Evolutionary conservation across 2,329 filamentous ascomycete genomes (phyloP).

Genomic region (Fusarium oligoseptatum): DNA sequence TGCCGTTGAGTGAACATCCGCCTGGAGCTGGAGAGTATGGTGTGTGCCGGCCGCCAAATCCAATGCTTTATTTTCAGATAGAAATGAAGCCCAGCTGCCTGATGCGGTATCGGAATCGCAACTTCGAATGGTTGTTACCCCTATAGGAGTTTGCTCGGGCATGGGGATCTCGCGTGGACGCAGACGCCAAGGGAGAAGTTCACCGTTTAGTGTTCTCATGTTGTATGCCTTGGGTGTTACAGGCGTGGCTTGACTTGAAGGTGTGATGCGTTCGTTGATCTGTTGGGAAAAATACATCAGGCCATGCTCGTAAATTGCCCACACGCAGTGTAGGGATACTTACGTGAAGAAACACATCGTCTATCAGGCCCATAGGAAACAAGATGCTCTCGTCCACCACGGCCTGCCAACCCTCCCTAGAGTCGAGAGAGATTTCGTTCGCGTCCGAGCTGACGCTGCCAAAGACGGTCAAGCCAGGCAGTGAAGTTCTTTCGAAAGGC

Average conservation of each 20-base stretch:
- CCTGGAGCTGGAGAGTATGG: conserved; percentile 21
- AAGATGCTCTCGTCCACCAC: conserved; percentile 13
- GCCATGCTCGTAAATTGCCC: no score
- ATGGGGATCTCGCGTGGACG: conserved; percentile 24
- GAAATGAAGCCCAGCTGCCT: not conserved
- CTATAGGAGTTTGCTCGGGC: conserved; percentile 12
- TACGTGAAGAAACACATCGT: conserved; percentile 29
- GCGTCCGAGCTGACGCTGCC: not conserved
- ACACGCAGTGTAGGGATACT: not conserved
- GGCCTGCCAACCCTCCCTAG: conserved; percentile 14
- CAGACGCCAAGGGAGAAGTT: conserved; percentile 27
- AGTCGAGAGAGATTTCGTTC: not conserved
- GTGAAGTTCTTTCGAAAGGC: conserved; percentile 28
- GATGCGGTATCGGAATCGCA: not conserved
- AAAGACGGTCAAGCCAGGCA: conserved; percentile 20
- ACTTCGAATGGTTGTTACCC: not conserved
- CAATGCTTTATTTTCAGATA: conserved; percentile 3
- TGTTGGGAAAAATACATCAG: not conserved
- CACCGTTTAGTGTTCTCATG: conserved; percentile 28
- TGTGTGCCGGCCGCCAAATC: not conserved
- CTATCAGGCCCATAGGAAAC: conserved; percentile 19
- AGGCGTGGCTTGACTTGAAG: not conserved
- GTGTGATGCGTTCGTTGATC: conserved; percentile 24
- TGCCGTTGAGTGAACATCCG: conserved; percentile 25
- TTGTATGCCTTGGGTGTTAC: conserved; percentile 14